phyloP scores from a whole-genome alignment of 352 stramenopile genomes.

The Phytophthora tubulina region DNA sequence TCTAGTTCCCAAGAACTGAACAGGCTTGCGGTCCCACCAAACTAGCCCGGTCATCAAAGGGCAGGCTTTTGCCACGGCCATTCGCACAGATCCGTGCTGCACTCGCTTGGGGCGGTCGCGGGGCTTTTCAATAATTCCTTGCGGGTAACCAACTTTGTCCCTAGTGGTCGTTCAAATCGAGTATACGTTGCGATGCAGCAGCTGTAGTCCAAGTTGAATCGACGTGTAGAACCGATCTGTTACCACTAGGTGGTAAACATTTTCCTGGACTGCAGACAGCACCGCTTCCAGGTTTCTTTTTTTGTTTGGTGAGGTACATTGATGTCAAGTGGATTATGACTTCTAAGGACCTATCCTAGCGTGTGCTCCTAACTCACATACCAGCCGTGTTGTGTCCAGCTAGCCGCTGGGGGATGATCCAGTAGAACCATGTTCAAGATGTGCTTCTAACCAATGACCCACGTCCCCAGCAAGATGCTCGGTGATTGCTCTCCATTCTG shows the following conservation, averaged over 20 bases:
- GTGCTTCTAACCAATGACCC: too few relatives aligned
- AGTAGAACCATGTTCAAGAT: too few relatives aligned
- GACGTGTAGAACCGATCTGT: slow-evolving; percentile 14
- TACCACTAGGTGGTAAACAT: not conserved
- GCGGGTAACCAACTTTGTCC: not conserved
- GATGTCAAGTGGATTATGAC: too few relatives aligned
- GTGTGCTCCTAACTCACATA: too few relatives aligned
- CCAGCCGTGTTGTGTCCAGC: too few relatives aligned
- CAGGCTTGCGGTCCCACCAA: slow-evolving; percentile 16
- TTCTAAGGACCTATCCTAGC: too few relatives aligned
- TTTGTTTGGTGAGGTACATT: too few relatives aligned
- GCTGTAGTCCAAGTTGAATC: slow-evolving; percentile 12
- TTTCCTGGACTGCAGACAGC: too few relatives aligned
- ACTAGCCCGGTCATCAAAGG: not conserved
- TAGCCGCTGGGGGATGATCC: too few relatives aligned
- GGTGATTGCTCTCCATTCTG: too few relatives aligned
- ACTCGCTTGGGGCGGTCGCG: not conserved
- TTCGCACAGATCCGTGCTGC: not conserved
- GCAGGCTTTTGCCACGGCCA: slow-evolving; percentile 7
- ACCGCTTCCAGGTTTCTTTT: too few relatives aligned
- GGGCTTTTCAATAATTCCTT: slow-evolving; percentile 8
- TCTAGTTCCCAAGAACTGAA: slow-evolving; percentile 6
- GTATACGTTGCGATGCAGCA: slow-evolving; percentile 20
- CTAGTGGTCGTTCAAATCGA: slow-evolving; percentile 1
- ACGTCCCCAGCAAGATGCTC: too few relatives aligned